Evolutionary conservation across 2,329 filamentous ascomycete species (phyloP), one percentile per base, ranked within the genome.

Genomic region (Cadophora malorum): DNA sequence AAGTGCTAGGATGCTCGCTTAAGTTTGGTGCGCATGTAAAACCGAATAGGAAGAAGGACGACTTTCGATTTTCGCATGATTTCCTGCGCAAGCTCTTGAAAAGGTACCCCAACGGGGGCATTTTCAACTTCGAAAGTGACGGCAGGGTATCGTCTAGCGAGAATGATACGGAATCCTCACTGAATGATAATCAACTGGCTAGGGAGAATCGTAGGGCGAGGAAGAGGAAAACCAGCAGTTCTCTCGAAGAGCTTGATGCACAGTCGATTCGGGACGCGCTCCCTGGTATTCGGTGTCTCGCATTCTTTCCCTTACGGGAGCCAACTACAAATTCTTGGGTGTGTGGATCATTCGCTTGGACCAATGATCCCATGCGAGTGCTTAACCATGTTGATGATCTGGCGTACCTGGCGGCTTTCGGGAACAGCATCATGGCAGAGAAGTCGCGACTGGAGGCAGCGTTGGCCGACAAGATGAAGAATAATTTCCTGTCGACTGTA

Each of bases 401-500:
- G 4, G 76, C 75, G 4, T 79, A 78, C 31, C 70, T 82, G 47
- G 77, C 74, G 12, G 80, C 81, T 4, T 84, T 84, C 70, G 80
- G 81, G 9, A 83, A 83, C 66, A 82, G 81, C 21, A 84, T 83
- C 61, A 88, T 88, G 81, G 83, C 82, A 14, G 84, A 88, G 66
- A 79, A 87, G 7, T 82, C 83, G 0, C 79, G 85, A n/a, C 79
- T 87, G 58, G 84, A 87, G 67, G 84, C 84, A 0, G 76, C 83
- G 45, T 82, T 82, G 35, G 83, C 81, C 2, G 82, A 85, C 65
- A 80, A 81, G 23, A 85, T 85, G 52, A 88, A 88, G 71, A 83
- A 83, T 0, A 85, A 86, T 10, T 88, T 88, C 67, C 86, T 88
- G 52, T 85, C 84, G 1, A 86, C 83, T 33, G 86, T 88, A 69